Evolutionary conservation across 225 moss, liverwort and hornwort species (phyloP).

Genomic region (Takakia lepidozioides): DNA sequence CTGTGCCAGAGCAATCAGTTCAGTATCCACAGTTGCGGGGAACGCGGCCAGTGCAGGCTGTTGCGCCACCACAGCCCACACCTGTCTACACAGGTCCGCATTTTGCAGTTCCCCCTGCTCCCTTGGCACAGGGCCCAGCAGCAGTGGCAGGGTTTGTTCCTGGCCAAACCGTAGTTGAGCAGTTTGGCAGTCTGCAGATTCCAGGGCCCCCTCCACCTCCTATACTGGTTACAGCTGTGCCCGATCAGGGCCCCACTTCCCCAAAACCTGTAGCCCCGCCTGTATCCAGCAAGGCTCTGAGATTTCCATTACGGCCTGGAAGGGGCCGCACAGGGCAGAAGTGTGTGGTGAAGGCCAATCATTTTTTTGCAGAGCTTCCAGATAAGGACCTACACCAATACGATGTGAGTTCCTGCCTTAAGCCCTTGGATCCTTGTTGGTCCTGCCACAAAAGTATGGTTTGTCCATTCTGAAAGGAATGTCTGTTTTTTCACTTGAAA

Average conservation of each 20-base stretch:
- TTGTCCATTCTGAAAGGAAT: no score
- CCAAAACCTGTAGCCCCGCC: constrained; percentile 45
- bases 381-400: constrained; percentile 96
- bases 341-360: constrained; percentile 93
- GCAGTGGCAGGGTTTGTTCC: constrained; percentile 22
- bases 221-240: constrained; percentile 2
- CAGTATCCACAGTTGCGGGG: no score
- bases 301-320: constrained; percentile 82
- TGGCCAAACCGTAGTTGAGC: constrained; percentile 17
- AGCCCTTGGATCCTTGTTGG: no score
- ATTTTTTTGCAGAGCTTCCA: constrained; percentile 87
- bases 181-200: constrained; percentile 46
- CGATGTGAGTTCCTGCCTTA: constrained; percentile 38
- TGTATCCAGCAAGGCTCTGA: constrained; percentile 65
- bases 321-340: constrained; percentile 60
- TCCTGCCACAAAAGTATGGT: no score
- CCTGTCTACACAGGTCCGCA: no score
- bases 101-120: no score
- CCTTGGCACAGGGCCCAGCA: constrained; percentile 8
- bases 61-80: no score
- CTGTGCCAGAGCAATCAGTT: no score
- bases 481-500: no score
- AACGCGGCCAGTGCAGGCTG: no score
- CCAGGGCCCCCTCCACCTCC: constrained; percentile 20
- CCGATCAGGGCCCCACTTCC: constrained; percentile 29